These are phyloP conservation scores for Blastocystis sp. DNA, from an alignment of 352 stramenopile genomes.

Conservation along the genomic window DNA sequence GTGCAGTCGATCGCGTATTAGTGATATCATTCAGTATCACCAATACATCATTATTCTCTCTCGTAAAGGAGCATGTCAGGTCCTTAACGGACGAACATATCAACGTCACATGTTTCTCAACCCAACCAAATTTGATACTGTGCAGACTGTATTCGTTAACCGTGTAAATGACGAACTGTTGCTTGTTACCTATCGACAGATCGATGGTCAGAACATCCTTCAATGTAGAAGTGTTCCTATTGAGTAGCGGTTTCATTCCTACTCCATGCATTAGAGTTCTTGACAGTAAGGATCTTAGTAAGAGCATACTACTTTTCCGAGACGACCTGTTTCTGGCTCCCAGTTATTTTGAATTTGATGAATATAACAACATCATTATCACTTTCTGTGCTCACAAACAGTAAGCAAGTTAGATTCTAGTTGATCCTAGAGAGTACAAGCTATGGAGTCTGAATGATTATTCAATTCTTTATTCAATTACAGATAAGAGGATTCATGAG, in stretches of 20 bases:
- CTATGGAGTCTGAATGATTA: constrained; percentile 38
- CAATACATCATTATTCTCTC: constrained; percentile 34
- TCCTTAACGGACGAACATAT: background rate
- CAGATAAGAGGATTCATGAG: background rate
- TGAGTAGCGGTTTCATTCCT: background rate
- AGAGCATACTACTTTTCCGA: background rate
- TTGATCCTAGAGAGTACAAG: constrained; percentile 8
- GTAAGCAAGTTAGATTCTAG: background rate
- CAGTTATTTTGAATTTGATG: constrained; percentile 58
- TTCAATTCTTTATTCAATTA: constrained; percentile 8
- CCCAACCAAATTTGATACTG: constrained; percentile 41
- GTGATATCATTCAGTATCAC: constrained; percentile 42
- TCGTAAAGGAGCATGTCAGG: constrained; percentile 1
- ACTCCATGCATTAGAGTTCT: background rate
- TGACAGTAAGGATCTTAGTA: background rate
- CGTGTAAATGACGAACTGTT: constrained; percentile 33
- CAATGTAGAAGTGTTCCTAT: constrained; percentile 11
- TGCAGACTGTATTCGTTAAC: constrained; percentile 51
- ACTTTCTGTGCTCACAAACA: constrained; percentile 18
- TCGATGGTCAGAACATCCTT: constrained; percentile 17
- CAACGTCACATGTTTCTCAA: constrained; percentile 45
- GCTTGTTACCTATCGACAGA: background rate
- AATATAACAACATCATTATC: constrained; percentile 45
- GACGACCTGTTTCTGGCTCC: constrained; percentile 7
- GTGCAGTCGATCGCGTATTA: constrained; percentile 20